Base-by-base conservation (phyloP, 306 rosid species). In the Inga oerstediana region DNA sequence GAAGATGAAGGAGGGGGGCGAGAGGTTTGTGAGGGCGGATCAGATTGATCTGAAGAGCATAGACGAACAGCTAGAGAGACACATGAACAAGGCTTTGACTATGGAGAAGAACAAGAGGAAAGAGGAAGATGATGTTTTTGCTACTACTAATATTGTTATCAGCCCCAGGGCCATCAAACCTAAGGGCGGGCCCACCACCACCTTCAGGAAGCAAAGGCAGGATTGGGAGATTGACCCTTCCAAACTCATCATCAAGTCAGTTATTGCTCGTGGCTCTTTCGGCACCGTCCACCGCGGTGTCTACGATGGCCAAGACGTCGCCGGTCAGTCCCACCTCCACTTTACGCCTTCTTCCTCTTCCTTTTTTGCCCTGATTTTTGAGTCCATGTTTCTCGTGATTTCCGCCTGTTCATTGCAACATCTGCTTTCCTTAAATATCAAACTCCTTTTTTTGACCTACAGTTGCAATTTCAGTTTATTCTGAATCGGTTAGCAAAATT, bases 31-130 rank as follows among this genome's bases (percentile, higher is more conserved):
- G 69, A 79, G 99, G 52, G 99, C 99, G 5, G 99, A 96, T 91
- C 98, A 96, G 92, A 96, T 96, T 91, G 99, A 96, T 92, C 96
- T 96, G 72, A 96, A 96, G 90, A 93, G 97, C 91, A 90, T 96
- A 82, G 99, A 96, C 51, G 99, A 96, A 68, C 99, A 95, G 82
- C 94, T 95, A 1, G 97, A 93, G 88, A 91, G 97, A 81, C 99
- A 93, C 72, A 88, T 96, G 69, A 93, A 79, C 88, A 92, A 78
- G 84, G 97, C 88, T 8, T 85, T 88, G 92, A 93, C 89, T 19
- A 88, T 93, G 83, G 98, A 95, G 24, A 95, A 92, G 94, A 89
- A 82, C 82, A 94, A 90, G 83, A 87, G 85, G 62, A 79, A 64
- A 35, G 94, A 89, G 0, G 94, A 89, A 1, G 90, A 79, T 10